A percentile compares a stretch with the other conserved stretches of the same genome.
Conservation (phyloP, 2,329 filamentous ascomycete genomes). For the Knufia petricola region DNA sequence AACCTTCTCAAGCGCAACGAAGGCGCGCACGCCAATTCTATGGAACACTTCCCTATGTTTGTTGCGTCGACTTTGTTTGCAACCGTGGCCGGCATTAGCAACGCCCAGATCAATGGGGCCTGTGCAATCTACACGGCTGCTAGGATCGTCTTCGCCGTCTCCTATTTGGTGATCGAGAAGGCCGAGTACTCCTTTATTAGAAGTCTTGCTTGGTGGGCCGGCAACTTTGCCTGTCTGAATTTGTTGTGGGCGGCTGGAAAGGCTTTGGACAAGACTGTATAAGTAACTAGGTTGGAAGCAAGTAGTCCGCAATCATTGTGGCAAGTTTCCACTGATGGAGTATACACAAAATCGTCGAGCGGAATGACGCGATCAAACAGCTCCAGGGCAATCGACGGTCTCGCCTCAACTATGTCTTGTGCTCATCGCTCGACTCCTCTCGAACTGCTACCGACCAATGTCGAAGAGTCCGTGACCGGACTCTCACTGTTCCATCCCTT, state of each 20-base stretch:
- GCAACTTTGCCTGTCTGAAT: slow-evolving; percentile 32
- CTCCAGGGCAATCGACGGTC: no score
- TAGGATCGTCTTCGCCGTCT: slow-evolving; percentile 27
- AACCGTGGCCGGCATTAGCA: slow-evolving; percentile 28
- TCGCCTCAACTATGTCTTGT: no score
- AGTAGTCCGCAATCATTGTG: no score
- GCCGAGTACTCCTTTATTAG: slow-evolving; percentile 26
- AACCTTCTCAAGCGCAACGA: slow-evolving; percentile 37
- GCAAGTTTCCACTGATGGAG: no score
- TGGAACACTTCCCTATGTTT: slow-evolving; percentile 31
- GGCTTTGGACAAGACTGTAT: slow-evolving; percentile 8
- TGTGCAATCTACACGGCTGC: slow-evolving; percentile 31
- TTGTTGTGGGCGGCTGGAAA: slow-evolving; percentile 30
- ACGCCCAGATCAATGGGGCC: slow-evolving; percentile 29
- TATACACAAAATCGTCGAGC: no score
- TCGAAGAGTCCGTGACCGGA: no score
- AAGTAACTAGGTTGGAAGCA: no score
- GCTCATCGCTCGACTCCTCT: no score
- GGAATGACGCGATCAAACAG: no score
- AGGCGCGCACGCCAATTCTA: slow-evolving; percentile 37
- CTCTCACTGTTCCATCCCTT: no score
- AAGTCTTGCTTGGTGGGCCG: slow-evolving; percentile 31
- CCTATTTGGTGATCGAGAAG: slow-evolving; percentile 29
- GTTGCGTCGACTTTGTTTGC: slow-evolving; percentile 27
- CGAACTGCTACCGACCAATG: no score